These are phyloP conservation scores for Acer negundo DNA, from an alignment of 345 rosid genomes.

Conservation along the genomic window DNA sequence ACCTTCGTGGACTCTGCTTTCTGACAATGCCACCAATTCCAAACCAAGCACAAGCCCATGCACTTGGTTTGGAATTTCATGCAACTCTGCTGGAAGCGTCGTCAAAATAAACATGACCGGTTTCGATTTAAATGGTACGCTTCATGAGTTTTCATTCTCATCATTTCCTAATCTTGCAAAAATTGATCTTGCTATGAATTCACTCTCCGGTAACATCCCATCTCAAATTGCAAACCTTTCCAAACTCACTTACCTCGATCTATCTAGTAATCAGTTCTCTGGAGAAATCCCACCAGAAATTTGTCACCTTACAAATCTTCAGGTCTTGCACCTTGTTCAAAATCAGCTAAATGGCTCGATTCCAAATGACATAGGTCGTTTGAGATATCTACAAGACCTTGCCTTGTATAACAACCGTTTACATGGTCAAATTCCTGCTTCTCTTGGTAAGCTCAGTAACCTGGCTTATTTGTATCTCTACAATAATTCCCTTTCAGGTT, in stretches of 20 bases:
- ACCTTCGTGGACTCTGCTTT: slow-evolving; percentile 18
- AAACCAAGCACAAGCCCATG: not conserved
- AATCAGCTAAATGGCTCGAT: slow-evolving; percentile 27
- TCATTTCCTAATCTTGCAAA: slow-evolving; percentile 27
- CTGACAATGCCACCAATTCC: not conserved
- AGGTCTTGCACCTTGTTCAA: slow-evolving; percentile 19
- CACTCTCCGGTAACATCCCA: slow-evolving; percentile 31
- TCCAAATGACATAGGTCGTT: slow-evolving; percentile 4
- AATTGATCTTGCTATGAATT: slow-evolving; percentile 30
- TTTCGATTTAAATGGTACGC: slow-evolving; percentile 26
- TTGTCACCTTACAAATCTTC: slow-evolving; percentile 17
- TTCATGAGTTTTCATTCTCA: slow-evolving; percentile 21
- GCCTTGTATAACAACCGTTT: slow-evolving; percentile 3
- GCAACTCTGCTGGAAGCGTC: slow-evolving; percentile 14
- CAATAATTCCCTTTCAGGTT: slow-evolving; percentile 22
- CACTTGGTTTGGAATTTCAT: slow-evolving; percentile 32
- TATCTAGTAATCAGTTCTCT: slow-evolving; percentile 19
- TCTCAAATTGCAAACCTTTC: slow-evolving; percentile 21
- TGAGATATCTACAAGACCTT: not conserved
- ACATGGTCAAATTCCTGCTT: slow-evolving; percentile 17
- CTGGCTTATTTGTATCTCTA: slow-evolving; percentile 6
- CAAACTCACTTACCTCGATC: slow-evolving; percentile 27
- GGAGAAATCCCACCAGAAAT: slow-evolving; percentile 29
- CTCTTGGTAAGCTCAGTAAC: slow-evolving; percentile 15
- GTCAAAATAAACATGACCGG: slow-evolving; percentile 25